These are phyloP conservation scores for Polyplosphaeria fusca DNA, from an alignment of 495 filamentous ascomycete genomes.

Conservation along the genomic window DNA sequence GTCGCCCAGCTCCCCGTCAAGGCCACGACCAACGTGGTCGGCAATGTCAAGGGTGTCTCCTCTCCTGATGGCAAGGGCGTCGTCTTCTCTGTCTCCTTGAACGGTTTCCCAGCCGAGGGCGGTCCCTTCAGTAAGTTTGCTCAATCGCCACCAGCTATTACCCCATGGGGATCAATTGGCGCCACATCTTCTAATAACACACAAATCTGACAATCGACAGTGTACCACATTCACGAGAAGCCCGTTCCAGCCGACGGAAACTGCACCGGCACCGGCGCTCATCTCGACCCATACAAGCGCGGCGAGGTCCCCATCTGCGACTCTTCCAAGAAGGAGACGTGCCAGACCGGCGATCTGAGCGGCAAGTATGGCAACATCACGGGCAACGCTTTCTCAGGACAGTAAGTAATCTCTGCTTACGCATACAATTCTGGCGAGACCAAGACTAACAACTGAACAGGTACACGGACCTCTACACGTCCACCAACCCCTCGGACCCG, in stretches of 20 bases:
- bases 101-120: constrained; percentile 60
- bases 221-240: constrained; percentile 77
- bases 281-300: constrained; percentile 65
- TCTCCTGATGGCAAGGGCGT: constrained; percentile 60
- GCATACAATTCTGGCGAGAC: not conserved
- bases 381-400: constrained; percentile 39
- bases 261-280: constrained; percentile 68
- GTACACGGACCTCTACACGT: constrained; percentile 68
- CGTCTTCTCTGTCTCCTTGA: constrained; percentile 57
- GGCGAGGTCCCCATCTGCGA: constrained; percentile 66
- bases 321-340: constrained; percentile 57
- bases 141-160: not conserved
- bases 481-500: constrained; percentile 51
- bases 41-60: constrained; percentile 56
- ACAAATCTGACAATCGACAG: constrained; percentile 41
- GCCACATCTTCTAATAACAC: not conserved
- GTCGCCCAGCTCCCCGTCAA: constrained; percentile 57
- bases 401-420: too few species aligned
- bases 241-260: constrained; percentile 73
- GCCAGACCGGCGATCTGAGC: constrained; percentile 78
- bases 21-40: constrained; percentile 57
- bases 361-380: constrained; percentile 76
- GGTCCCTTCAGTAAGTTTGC: constrained; percentile 68
- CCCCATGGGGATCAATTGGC: not conserved
- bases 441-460: constrained; percentile 23